A percentile compares a stretch with the other conserved stretches of the same genome.
These are phyloP conservation scores for Penicillium longicatenatum DNA, from an alignment of 495 filamentous ascomycete genomes.

Conservation along the genomic window DNA sequence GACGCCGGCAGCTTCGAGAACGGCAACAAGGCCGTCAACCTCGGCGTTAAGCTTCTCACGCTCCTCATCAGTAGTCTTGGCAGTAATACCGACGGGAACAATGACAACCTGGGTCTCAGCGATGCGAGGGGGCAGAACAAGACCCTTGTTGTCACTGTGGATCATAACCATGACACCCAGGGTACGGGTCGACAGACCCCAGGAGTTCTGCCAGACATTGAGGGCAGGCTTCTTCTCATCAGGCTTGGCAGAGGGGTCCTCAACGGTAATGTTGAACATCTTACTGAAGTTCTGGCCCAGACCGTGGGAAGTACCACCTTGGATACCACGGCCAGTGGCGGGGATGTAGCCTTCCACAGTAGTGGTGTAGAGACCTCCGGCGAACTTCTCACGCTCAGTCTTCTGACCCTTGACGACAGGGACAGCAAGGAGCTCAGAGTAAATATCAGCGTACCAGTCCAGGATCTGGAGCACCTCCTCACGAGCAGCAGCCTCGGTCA, in stretches of 20 bases:
- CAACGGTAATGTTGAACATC: constrained; percentile 97
- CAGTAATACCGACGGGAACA: constrained; percentile 91
- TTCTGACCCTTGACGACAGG: constrained; percentile 90
- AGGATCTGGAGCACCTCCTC: constrained; percentile 90
- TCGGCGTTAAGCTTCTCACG: constrained; percentile 69
- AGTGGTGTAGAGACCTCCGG: constrained; percentile 92
- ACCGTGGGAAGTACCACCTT: constrained; percentile 91
- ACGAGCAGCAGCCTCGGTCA: constrained; percentile 73
- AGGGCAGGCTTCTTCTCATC: constrained; percentile 70
- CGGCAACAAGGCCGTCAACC: constrained; percentile 64
- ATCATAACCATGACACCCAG: constrained; percentile 98
- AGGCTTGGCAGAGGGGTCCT: constrained; percentile 79
- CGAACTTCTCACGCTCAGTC: constrained; percentile 92
- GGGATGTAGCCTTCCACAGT: constrained; percentile 67
- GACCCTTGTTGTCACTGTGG: constrained; percentile 90
- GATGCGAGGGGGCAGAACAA: constrained; percentile 89
- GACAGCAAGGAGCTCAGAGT: constrained; percentile 90
- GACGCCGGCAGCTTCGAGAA: constrained; percentile 65
- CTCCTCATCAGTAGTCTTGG: constrained; percentile 78
- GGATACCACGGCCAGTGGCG: constrained; percentile 87
- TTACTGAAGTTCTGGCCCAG: constrained; percentile 86
- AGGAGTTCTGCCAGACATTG: constrained; percentile 96
- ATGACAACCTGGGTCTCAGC: constrained; percentile 83
- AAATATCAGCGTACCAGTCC: constrained; percentile 87
- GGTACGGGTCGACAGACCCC: constrained; percentile 93